Evolutionary conservation across 2,329 filamentous ascomycete species (phyloP), one percentile per base, ranked within the genome.

Genomic region (Alternaria consortialis): DNA sequence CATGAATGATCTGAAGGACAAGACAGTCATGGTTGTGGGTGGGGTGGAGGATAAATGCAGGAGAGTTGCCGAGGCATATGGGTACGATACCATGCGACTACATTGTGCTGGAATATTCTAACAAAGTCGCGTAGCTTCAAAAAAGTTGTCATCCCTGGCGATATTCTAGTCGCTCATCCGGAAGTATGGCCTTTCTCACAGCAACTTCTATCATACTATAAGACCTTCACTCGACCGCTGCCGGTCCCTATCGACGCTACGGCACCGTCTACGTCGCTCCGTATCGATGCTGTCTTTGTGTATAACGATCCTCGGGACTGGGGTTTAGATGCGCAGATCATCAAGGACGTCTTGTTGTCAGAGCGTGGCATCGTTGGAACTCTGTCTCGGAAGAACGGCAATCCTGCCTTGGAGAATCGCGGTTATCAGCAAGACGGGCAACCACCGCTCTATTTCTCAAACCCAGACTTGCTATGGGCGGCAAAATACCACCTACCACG

Each of bases 251-350:
- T 85, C 64, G 79, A 82, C 53, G 76, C 84, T 37, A 73, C 76
- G 15, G 81, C 83, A 61, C 83, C 78, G 2, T 79, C 78, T 1
- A 80, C 82, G 13, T 84, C 83, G 17, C 84, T 94, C 48, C 93
- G 92, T 70, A 90, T 99, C 68, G 93, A 97, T 74, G 93, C 94
- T 29, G 88, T 98, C 29, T 91, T 98, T 72, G 91, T 97, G 7
- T 97, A 94, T 85, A 97, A 97, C 77, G 95, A 98, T 79, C 94
- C 95, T 4, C 88, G 95, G 57, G 95, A 99, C 82, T 99, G 95
- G 95, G 93, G 91, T 1, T 85, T 97, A 9, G 94, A 98, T 77
- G 88, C 88, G 2, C 91, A 97, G 75, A 82, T 98, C 69, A 90
- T 98, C 58, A 79, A 91, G 55, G 95, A 99, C 78, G 81, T 97